Percentiles rank a stretch among this genome's conserved stretches.
Evolutionary conservation across 192 early-diverging fungal genomes (phyloP).

Genomic region (Globomyces pollinis-pini): DNA sequence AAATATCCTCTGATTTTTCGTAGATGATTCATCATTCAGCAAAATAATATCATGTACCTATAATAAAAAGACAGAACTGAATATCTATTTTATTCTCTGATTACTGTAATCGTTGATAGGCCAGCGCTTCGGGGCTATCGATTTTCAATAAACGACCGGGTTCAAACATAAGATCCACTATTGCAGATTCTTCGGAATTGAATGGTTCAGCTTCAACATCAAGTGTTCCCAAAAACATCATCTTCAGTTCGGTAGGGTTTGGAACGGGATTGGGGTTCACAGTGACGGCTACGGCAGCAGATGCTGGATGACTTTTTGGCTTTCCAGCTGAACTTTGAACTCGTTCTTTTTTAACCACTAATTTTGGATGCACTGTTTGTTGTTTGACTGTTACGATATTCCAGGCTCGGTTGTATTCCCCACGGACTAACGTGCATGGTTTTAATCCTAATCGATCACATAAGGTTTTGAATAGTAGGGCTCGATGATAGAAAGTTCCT

Average conservation of each 20-base stretch:
- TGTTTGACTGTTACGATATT: slow-evolving; percentile 31
- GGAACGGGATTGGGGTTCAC: background rate
- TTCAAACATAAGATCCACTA: slow-evolving; percentile 50
- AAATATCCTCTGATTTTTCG: no score
- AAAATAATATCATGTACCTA: no score
- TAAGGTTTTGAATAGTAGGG: slow-evolving; percentile 46
- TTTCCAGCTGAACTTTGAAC: background rate
- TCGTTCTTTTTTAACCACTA: slow-evolving; percentile 3
- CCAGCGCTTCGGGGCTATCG: slow-evolving; percentile 24
- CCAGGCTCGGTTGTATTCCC: slow-evolving; percentile 47
- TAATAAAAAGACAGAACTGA: no score
- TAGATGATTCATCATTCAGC: no score
- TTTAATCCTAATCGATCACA: slow-evolving; percentile 39
- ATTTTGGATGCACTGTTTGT: slow-evolving; percentile 11
- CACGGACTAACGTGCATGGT: slow-evolving; percentile 33
- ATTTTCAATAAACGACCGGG: slow-evolving; percentile 31
- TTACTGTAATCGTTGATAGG: background rate
- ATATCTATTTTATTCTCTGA: no score
- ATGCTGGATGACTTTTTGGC: slow-evolving; percentile 2
- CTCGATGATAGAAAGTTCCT: slow-evolving; percentile 52
- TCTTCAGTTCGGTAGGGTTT: background rate
- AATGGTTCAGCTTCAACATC: slow-evolving; percentile 15
- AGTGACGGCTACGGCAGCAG: slow-evolving; percentile 12
- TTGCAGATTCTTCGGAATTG: slow-evolving; percentile 22
- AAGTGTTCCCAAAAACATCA: slow-evolving; percentile 10